Percentiles rank a stretch among this genome's conserved stretches.
These are phyloP conservation scores for Capsicum chinense DNA, from an alignment of 257 asterid genomes.

Conservation along the genomic window DNA sequence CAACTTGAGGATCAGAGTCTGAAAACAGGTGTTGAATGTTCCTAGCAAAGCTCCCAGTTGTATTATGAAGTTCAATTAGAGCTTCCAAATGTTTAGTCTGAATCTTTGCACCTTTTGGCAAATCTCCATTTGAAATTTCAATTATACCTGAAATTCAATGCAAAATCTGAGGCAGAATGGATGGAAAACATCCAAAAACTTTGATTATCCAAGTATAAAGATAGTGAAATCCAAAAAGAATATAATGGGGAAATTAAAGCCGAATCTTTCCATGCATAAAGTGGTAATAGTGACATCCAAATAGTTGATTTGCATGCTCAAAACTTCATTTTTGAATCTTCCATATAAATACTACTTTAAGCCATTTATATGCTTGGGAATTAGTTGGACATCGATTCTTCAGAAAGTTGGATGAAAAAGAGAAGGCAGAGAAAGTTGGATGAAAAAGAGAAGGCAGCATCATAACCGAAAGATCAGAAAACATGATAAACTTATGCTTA, in stretches of 20 bases:
- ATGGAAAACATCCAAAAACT: constrained; percentile 27
- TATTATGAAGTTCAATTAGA: constrained; percentile 82
- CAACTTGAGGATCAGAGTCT: constrained; percentile 68
- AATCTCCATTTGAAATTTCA: constrained; percentile 88
- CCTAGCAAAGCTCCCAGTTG: constrained; percentile 87
- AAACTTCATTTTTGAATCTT: constrained; percentile 8
- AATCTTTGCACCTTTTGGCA: constrained; percentile 83
- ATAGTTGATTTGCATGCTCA: neutral
- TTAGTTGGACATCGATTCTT: neutral
- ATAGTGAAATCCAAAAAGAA: neutral
- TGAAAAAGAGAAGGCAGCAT: constrained; percentile 8
- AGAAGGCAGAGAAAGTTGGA: neutral
- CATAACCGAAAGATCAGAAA: constrained; percentile 20
- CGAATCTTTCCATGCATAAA: constrained; percentile 17
- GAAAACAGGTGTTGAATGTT: constrained; percentile 87
- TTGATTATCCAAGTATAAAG: neutral
- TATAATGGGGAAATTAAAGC: constrained; percentile 17
- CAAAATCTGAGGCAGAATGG: constrained; percentile 35
- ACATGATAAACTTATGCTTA: neutral
- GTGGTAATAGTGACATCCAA: constrained; percentile 11
- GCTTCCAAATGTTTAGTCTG: constrained; percentile 88
- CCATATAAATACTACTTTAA: constrained; percentile 3
- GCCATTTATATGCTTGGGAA: constrained; percentile 23
- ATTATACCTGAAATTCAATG: constrained; percentile 72
- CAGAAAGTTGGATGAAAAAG: constrained; percentile 11